phyloP scores from a whole-genome alignment of 768 basidiomycete species.

The Pleurotus ostreatus region DNA sequence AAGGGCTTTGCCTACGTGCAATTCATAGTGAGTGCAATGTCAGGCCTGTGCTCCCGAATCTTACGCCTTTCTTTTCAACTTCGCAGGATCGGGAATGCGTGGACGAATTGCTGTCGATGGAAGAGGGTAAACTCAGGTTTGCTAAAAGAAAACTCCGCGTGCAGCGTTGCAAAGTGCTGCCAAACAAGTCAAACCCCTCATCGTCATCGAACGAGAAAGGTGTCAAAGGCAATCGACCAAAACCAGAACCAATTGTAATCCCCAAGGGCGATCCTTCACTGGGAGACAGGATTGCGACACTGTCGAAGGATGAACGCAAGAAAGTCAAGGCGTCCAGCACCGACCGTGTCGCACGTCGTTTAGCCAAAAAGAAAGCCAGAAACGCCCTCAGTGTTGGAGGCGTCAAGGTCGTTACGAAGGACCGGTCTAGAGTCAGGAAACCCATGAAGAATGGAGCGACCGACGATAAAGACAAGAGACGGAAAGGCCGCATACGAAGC shows the following conservation, averaged over 20 bases:
- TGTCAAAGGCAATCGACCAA: slow-evolving; percentile 10
- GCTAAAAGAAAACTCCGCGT: slow-evolving; percentile 91
- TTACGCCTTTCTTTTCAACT: neutral
- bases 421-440: slow-evolving; percentile 47
- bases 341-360: slow-evolving; percentile 75
- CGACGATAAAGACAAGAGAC: slow-evolving; percentile 24
- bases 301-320: slow-evolving; percentile 87
- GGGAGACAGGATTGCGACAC: slow-evolving; percentile 69
- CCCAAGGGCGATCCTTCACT: slow-evolving; percentile 83
- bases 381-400: slow-evolving; percentile 35
- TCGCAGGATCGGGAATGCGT: slow-evolving; percentile 84
- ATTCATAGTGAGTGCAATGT: slow-evolving; percentile 57
- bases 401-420: slow-evolving; percentile 33
- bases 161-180: slow-evolving; percentile 81
- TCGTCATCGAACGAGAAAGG: slow-evolving; percentile 16
- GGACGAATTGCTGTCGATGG: slow-evolving; percentile 86
- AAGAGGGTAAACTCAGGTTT: slow-evolving; percentile 76
- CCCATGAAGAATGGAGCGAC: slow-evolving; percentile 18
- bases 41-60: neutral
- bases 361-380: slow-evolving; percentile 87
- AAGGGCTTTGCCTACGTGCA: slow-evolving; percentile 96
- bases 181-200: slow-evolving; percentile 30
- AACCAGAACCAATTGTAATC: slow-evolving; percentile 20
- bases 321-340: slow-evolving; percentile 72
- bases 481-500: slow-evolving; percentile 42